phyloP scores from a whole-genome alignment of 2,329 filamentous ascomycete species.

The Aspergillus carbonarius region DNA sequence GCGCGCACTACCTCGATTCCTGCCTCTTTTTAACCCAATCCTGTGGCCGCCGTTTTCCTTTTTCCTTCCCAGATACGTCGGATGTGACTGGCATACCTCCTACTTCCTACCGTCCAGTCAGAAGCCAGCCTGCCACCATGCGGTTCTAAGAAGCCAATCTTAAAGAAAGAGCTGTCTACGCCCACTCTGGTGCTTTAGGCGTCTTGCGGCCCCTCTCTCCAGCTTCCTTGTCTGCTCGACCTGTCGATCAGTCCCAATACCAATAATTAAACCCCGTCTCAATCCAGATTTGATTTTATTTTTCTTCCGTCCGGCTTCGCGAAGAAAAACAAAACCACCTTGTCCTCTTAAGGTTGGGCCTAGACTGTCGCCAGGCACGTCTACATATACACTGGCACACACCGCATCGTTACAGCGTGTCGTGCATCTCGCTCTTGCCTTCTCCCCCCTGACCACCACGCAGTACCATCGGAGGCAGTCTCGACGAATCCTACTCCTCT shows the following conservation, averaged over 20 bases:
- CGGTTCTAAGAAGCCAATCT: constrained; percentile 20
- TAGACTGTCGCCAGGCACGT: constrained; percentile 4
- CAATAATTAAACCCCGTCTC: constrained; percentile 1
- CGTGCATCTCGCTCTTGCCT: neutral
- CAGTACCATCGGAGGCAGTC: neutral
- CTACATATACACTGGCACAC: constrained; percentile 7
- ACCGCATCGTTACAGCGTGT: constrained; percentile 14
- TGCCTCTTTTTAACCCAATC: constrained; percentile 4
- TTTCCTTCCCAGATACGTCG: constrained; percentile 1
- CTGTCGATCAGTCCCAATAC: neutral
- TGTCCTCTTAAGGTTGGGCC: neutral
- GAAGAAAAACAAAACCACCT: constrained; percentile 1
- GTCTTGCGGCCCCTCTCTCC: constrained; percentile 5
- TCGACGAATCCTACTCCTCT: constrained; percentile 2
- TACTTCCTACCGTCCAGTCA: constrained; percentile 20
- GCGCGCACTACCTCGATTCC: constrained; percentile 2
- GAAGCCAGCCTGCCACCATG: constrained; percentile 21
- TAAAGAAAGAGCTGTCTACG: constrained; percentile 14
- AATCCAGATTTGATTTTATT: neutral
- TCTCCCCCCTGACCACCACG: neutral
- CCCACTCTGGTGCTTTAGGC: constrained; percentile 4
- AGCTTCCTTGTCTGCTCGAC: neutral
- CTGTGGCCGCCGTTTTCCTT: neutral
- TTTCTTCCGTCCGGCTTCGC: constrained; percentile 1
- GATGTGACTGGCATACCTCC: constrained; percentile 11